Base-by-base conservation (phyloP, 176 grass and related monocot species). In the Dendrocalamus sinicus region DNA sequence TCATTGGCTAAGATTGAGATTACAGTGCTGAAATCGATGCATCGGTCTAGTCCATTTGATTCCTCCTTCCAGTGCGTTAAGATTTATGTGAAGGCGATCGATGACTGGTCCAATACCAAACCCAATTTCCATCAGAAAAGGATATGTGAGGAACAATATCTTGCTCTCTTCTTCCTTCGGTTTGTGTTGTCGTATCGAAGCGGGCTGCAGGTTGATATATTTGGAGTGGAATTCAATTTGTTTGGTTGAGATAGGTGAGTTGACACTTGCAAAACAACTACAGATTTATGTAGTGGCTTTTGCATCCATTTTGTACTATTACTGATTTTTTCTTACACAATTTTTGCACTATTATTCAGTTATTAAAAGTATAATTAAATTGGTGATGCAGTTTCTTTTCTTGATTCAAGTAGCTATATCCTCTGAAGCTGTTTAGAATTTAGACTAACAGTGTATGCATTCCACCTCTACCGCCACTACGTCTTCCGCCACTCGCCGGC, bases 401-500 rank as follows among this genome's bases (percentile, higher is more conserved):
- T 50, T 58, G n/a, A 20, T 8, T 26, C 51, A 35, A 35, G 72
- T 75, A 75, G 7, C 37, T 81, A 15, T 4, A 41, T 76, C 62
- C 61, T 67, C n/a, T 76, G 61, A 54, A 37, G 1, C 48, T 19
- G 16, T 67, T 19, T 9, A 67, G 32, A 44, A 20, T 76, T 58
- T 39, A 69, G n/a, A 76, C 19, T 20, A 22, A 46, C 4, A 77
- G 14, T 68, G 6, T 44, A 0, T 59, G 65, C 39, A 39, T 67
- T 67, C 30, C 51, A 55, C 28, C 28, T 30, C 28, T 30, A 30
- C 75, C 92, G 87, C 44, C 86, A 76, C 50, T 97, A 85, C 71
- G 67, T 91, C 32, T 97, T 97, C 61, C 87, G 92, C 19, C 97
- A 91, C 82, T 99, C 97, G 37, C 88, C 85, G 37, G 81, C 64